These are phyloP conservation scores for Cucumis cinereus DNA, from an alignment of 306 rosid genomes.

Conservation along the genomic window DNA sequence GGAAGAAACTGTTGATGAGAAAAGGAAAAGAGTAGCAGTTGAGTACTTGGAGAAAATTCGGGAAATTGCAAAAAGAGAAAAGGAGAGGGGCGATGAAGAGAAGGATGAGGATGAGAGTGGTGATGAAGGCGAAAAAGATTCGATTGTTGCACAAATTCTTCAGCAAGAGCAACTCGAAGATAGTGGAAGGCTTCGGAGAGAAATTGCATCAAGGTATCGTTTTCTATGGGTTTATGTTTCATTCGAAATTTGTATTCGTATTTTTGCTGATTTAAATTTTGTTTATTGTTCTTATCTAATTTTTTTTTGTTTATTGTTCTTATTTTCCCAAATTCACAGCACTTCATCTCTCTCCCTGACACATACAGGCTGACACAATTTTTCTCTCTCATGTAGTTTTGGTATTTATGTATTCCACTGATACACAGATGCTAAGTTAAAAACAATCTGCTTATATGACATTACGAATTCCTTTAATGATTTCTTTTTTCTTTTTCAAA, in stretches of 20 bases:
- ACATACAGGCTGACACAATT: neutral
- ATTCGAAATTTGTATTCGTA: neutral
- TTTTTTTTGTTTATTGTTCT: neutral
- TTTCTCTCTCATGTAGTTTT: neutral
- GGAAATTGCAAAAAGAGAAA: conserved; percentile 27
- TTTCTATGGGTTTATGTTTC: neutral
- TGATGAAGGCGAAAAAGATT: conserved; percentile 47
- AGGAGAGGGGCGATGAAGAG: conserved; percentile 32
- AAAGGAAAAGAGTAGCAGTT: conserved; percentile 47
- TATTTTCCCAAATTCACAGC: neutral
- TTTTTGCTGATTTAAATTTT: neutral
- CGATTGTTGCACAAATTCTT: conserved; percentile 52
- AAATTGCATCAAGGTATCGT: conserved; percentile 60
- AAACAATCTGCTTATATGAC: neutral
- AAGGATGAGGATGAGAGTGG: conserved; percentile 21
- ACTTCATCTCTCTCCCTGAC: neutral
- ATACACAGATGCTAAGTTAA: neutral
- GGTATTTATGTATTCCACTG: neutral
- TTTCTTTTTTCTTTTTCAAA: neutral
- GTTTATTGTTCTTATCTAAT: neutral
- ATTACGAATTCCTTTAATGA: neutral
- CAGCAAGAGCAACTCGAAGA: conserved; percentile 75
- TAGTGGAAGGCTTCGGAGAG: conserved; percentile 64
- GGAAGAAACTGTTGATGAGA: conserved; percentile 61
- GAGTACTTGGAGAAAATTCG: conserved; percentile 33